phyloP scores from a whole-genome alignment of 2,329 filamentous ascomycete species.

The Microsporum audouinii region DNA sequence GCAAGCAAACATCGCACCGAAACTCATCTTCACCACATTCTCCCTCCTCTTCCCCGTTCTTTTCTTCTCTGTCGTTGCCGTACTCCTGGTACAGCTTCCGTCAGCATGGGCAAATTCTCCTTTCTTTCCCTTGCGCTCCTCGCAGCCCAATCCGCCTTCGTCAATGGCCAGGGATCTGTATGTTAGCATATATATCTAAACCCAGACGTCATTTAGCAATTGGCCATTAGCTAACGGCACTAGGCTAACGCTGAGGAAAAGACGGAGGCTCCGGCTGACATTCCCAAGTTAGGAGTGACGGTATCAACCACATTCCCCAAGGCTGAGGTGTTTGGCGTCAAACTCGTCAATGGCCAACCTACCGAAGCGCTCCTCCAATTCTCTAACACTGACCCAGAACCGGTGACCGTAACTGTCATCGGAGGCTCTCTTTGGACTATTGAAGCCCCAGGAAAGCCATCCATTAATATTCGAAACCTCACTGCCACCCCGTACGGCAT shows the following conservation, averaged over 20 bases:
- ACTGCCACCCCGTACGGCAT: slow-evolving; percentile 64
- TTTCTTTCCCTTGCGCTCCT: slow-evolving; percentile 60
- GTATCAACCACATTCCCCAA: slow-evolving; percentile 50
- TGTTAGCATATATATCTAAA: slow-evolving; percentile 25
- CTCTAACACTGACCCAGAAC: slow-evolving; percentile 66
- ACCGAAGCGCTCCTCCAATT: slow-evolving; percentile 74
- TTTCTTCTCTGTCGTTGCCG: slow-evolving; percentile 5
- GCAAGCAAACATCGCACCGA: not conserved
- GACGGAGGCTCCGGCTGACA: slow-evolving; percentile 52
- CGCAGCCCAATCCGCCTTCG: slow-evolving; percentile 56
- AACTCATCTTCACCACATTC: not conserved
- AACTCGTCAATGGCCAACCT: slow-evolving; percentile 83
- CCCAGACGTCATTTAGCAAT: slow-evolving; percentile 3
- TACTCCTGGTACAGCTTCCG: slow-evolving; percentile 6
- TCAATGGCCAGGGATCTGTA: slow-evolving; percentile 51
- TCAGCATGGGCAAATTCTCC: slow-evolving; percentile 61
- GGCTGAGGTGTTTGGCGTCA: slow-evolving; percentile 80
- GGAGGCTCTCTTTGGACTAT: slow-evolving; percentile 60
- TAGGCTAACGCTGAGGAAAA: slow-evolving; percentile 49
- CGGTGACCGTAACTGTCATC: slow-evolving; percentile 65
- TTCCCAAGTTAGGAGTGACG: slow-evolving; percentile 45
- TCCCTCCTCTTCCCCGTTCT: slow-evolving; percentile 6
- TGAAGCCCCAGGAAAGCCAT: slow-evolving; percentile 43
- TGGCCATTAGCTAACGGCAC: slow-evolving; percentile 19
- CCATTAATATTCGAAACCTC: slow-evolving; percentile 68